Percentiles rank a stretch among this genome's conserved stretches.
Conservation (phyloP, 2,329 filamentous ascomycete genomes). For the Sarocladium oryzae region DNA sequence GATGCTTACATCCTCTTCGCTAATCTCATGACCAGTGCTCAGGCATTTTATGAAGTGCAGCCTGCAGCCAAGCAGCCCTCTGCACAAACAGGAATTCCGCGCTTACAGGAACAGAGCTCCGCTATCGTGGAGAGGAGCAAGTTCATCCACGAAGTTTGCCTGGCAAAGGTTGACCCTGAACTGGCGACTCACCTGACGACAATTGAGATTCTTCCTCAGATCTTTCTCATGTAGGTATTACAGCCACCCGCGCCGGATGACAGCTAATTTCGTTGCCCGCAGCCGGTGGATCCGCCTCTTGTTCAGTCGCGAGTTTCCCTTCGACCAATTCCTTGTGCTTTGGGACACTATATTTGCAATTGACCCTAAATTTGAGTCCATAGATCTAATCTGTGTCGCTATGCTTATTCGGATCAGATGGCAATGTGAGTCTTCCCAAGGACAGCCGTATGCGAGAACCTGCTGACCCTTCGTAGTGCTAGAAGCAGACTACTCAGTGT, state of each 20-base stretch:
- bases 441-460: too few relatives aligned
- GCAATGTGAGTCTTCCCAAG: constrained; percentile 59
- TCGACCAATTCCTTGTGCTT: constrained; percentile 73
- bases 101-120: constrained; percentile 30
- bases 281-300: constrained; percentile 91
- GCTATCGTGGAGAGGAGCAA: constrained; percentile 78
- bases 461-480: constrained; percentile 51
- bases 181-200: constrained; percentile 72
- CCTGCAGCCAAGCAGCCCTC: constrained; percentile 25
- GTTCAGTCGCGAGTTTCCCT: constrained; percentile 89
- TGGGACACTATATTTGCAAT: constrained; percentile 92
- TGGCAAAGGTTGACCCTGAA: constrained; percentile 76
- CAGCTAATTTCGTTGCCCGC: background rate
- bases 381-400: constrained; percentile 86
- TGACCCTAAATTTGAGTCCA: constrained; percentile 69
- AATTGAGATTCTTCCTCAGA: constrained; percentile 89
- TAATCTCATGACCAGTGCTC: constrained; percentile 79
- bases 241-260: background rate
- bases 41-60: constrained; percentile 75
- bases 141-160: constrained; percentile 75
- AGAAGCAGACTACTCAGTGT: constrained; percentile 80
- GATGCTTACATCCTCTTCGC: constrained; percentile 85
- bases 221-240: constrained; percentile 75
- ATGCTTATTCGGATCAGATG: constrained; percentile 92
- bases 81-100: constrained; percentile 14